Evolutionary conservation across 1,284 basidiomycete species (phyloP).

Genomic region (Melampsora americana): DNA sequence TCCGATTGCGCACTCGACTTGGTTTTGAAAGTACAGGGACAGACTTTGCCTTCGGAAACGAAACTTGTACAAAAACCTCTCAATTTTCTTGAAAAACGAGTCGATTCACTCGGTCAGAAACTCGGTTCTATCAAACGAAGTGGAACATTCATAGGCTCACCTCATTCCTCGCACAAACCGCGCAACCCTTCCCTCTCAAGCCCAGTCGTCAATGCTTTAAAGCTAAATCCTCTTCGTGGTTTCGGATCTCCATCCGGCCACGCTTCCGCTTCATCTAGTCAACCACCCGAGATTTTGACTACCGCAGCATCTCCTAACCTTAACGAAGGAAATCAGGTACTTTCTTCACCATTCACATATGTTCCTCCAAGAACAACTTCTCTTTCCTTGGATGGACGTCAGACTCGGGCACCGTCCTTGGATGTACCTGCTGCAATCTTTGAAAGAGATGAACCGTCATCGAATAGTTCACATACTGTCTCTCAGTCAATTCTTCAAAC

Average conservation of each 20-base stretch:
- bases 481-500: not conserved
- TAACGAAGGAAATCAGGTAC: not conserved
- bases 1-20: not conserved
- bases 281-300: not conserved
- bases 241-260: too few relatives aligned
- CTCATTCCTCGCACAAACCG: not conserved
- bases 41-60: not conserved
- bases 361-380: not conserved
- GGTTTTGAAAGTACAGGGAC: constrained; percentile 10
- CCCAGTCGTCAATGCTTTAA: not conserved
- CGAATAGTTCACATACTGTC: not conserved
- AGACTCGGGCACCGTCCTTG: not conserved
- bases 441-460: not conserved
- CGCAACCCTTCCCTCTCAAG: not conserved
- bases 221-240: too few relatives aligned
- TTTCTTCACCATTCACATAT: not conserved
- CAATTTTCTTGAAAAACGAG: not conserved
- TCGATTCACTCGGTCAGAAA: constrained; percentile 2
- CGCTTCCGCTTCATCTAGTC: too few relatives aligned
- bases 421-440: constrained; percentile 2
- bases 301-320: not conserved
- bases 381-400: not conserved
- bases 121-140: constrained; percentile 6
- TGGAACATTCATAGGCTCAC: not conserved
- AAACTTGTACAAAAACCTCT: not conserved